Evolutionary conservation across 345 rosid genomes (phyloP), one percentile per base, ranked within the genome.

Genomic region (Nasturtium officinale): DNA sequence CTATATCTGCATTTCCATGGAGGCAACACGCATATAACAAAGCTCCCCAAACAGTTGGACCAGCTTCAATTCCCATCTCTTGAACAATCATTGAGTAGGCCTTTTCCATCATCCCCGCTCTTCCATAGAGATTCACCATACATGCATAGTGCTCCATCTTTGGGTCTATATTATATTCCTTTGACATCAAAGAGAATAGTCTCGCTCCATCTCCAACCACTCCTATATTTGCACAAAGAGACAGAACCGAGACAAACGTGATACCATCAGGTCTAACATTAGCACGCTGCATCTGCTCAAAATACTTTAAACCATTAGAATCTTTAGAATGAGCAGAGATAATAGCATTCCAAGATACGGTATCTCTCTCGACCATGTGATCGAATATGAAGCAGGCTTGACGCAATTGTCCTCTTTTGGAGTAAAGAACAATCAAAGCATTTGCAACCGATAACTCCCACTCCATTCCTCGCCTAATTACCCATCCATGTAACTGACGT

Each of bases 21-120:
- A 90, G 74, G 68, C 69, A 84, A 79, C 94, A 89, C 45, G 87
- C 88, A 81, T 90, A 85, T 35, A 89, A 69, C 79, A 93, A 77
- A 10, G 97, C 97, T 73, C 97, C 96, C 97, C 98, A 90, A 51
- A 83, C 92, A 10, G 91, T 84, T 37, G 93, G 87, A 35, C 97
- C 93, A 5, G 97, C 94, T 57, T 89, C 88, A 59, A 78, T 67
- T 65, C 64, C 89, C 90, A 93, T 83, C 68, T 78, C 69, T 59
- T 86, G 82, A 10, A 65, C 80, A 43, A 93, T 78, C 61, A 86
- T 64, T 15, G 77, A 69, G 74, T 85, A 86, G 9, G 98, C 96
- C 78, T 90, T 80, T 3, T 72, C 57, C 15, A 90, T 50, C 82
- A 84, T 65, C 37, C 94, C 97, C 42, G 87, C 88, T 74, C 89